These are phyloP conservation scores for Salvia hispanica DNA, from an alignment of 257 asterid genomes.

Conservation along the genomic window DNA sequence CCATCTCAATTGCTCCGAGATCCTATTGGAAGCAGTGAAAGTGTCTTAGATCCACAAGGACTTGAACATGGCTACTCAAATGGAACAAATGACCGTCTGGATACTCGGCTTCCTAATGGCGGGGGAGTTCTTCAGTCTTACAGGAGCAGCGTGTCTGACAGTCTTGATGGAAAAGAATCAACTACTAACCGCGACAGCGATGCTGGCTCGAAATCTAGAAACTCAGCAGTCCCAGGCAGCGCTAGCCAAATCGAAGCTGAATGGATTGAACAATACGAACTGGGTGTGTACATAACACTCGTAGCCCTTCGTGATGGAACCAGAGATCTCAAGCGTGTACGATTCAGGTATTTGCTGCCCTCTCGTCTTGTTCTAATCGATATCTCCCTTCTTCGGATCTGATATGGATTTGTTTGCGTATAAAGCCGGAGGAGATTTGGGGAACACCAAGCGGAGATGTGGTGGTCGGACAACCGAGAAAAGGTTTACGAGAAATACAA, in stretches of 20 bases:
- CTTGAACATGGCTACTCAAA: constrained; percentile 39
- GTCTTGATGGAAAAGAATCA: constrained; percentile 44
- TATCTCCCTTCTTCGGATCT: background rate
- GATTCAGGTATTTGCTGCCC: constrained; percentile 68
- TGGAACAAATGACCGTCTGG: constrained; percentile 47
- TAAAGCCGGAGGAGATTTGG: constrained; percentile 97
- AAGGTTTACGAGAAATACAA: constrained; percentile 82
- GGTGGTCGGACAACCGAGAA: constrained; percentile 99
- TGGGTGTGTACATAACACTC: constrained; percentile 90
- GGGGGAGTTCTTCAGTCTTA: constrained; percentile 47
- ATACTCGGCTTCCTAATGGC: constrained; percentile 52
- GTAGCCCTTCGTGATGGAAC: constrained; percentile 86
- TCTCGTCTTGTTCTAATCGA: background rate
- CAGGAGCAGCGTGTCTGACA: constrained; percentile 50
- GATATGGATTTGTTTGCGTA: constrained; percentile 12
- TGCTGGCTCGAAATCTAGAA: constrained; percentile 54
- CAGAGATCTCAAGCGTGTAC: constrained; percentile 94
- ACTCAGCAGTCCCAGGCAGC: constrained; percentile 45
- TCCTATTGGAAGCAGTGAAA: constrained; percentile 37
- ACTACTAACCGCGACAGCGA: constrained; percentile 44
- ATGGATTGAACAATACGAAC: constrained; percentile 92
- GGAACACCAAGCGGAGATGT: constrained; percentile 96
- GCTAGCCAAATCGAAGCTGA: constrained; percentile 76
- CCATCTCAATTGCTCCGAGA: constrained; percentile 38
- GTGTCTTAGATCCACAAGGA: constrained; percentile 39